These are phyloP conservation scores for Isoetes engelmannii DNA, from an alignment of 83 land plant genomes.

Conservation along the genomic window DNA sequence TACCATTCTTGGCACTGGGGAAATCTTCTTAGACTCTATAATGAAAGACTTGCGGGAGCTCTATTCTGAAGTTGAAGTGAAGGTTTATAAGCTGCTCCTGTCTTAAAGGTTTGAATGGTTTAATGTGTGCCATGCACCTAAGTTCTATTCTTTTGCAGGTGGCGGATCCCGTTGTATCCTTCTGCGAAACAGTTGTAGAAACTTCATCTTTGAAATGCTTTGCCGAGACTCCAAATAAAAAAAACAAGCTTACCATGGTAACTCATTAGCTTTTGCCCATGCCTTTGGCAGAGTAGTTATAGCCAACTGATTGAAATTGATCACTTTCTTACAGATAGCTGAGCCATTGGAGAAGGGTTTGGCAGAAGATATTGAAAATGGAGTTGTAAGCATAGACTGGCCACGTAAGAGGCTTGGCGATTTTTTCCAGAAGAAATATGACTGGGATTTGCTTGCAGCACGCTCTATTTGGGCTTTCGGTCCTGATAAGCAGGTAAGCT, in stretches of 20 bases:
- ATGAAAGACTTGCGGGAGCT: slow-evolving; percentile 98
- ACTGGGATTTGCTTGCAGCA: slow-evolving; percentile 98
- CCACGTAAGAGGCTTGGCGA: slow-evolving; percentile 68
- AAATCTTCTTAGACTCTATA: slow-evolving; percentile 87
- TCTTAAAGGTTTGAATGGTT: too few species aligned
- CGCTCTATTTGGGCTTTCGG: slow-evolving; percentile 99
- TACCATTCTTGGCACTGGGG: slow-evolving; percentile 95
- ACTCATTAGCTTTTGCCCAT: not conserved
- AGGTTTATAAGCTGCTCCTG: slow-evolving; percentile 33
- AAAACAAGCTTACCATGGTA: slow-evolving; percentile 98
- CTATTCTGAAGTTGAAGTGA: slow-evolving; percentile 99
- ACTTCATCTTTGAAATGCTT: slow-evolving; percentile 96
- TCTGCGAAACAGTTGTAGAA: slow-evolving; percentile 98
- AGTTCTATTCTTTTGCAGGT: slow-evolving; percentile 40
- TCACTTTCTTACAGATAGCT: slow-evolving; percentile 53
- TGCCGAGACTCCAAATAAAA: slow-evolving; percentile 98
- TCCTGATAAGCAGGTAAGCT: slow-evolving; percentile 89
- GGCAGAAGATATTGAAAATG: slow-evolving; percentile 97
- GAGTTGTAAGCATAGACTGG: slow-evolving; percentile 87
- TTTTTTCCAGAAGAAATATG: slow-evolving; percentile 77
- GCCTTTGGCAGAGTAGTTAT: not conserved
- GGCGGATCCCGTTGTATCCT: slow-evolving; percentile 98
- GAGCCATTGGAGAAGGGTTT: slow-evolving; percentile 92
- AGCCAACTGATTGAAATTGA: not conserved
- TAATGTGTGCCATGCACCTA: too few species aligned